Evolutionary conservation across 2,329 filamentous ascomycete species (phyloP).

Genomic region (Alternaria gaisen): DNA sequence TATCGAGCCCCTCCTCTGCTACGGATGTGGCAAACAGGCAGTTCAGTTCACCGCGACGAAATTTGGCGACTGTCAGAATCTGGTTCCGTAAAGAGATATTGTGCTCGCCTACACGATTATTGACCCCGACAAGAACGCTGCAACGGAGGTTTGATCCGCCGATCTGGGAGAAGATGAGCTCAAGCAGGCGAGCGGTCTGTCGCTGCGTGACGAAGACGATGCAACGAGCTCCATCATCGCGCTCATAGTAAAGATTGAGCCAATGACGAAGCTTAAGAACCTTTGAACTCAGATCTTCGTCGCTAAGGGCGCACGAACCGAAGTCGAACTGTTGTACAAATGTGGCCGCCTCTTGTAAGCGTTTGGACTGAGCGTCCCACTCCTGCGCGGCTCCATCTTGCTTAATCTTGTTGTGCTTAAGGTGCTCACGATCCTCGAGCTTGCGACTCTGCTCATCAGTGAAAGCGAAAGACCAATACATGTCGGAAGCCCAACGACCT

Average conservation of each 20-base stretch:
- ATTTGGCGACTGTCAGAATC: slow-evolving; percentile 73
- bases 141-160: slow-evolving; percentile 67
- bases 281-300: slow-evolving; percentile 73
- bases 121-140: slow-evolving; percentile 71
- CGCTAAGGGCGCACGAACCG: slow-evolving; percentile 48
- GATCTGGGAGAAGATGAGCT: slow-evolving; percentile 70
- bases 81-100: slow-evolving; percentile 78
- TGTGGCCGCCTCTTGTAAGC: slow-evolving; percentile 67
- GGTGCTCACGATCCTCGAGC: slow-evolving; percentile 65
- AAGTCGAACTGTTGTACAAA: slow-evolving; percentile 65
- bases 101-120: slow-evolving; percentile 62
- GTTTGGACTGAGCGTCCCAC: slow-evolving; percentile 62
- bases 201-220: slow-evolving; percentile 88
- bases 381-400: slow-evolving; percentile 45
- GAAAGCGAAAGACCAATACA: slow-evolving; percentile 78
- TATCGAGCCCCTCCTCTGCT: slow-evolving; percentile 72
- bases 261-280: slow-evolving; percentile 69
- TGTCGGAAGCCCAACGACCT: slow-evolving; percentile 85
- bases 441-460: slow-evolving; percentile 69
- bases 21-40: slow-evolving; percentile 71
- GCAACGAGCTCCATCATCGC: slow-evolving; percentile 69
- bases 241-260: slow-evolving; percentile 70
- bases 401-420: slow-evolving; percentile 41
- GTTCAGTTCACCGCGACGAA: slow-evolving; percentile 67
- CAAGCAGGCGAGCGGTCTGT: slow-evolving; percentile 77